These are phyloP conservation scores for Sugiyamaella castrensis DNA, from an alignment of 1,139 yeast genomes.

Conservation along the genomic window DNA sequence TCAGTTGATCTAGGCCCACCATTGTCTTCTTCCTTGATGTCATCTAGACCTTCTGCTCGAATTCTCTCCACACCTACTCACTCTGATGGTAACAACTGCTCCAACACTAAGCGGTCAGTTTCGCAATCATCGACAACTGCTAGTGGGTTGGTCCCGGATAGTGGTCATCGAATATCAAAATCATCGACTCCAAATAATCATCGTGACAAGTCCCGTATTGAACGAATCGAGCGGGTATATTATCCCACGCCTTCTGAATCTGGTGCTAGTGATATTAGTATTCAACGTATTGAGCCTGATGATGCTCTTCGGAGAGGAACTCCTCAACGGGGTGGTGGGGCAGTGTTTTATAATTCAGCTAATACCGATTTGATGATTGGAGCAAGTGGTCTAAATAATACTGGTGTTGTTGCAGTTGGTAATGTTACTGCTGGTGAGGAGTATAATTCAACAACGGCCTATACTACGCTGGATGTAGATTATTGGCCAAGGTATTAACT, in stretches of 20 bases:
- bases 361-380: constrained; percentile 5
- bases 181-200: constrained; percentile 1
- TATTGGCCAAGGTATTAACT: constrained; percentile 13
- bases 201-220: constrained; percentile 12
- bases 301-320: constrained; percentile 7
- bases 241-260: constrained; percentile 35
- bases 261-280: constrained; percentile 26
- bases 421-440: constrained; percentile 1
- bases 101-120: no score
- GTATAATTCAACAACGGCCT: constrained; percentile 2
- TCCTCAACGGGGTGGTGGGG: constrained; percentile 1
- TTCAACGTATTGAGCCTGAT: constrained; percentile 12
- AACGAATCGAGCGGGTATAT: constrained; percentile 22
- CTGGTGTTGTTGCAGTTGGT: constrained; percentile 1
- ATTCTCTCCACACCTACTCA: no score
- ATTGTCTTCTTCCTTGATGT: no score
- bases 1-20: no score
- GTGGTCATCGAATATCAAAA: no score
- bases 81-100: no score
- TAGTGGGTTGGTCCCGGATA: no score
- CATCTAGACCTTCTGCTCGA: no score
- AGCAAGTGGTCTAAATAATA: not conserved
- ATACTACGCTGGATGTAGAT: constrained; percentile 13
- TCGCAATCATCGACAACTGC: no score
- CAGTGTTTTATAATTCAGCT: not conserved